Conservation (phyloP, 768 basidiomycete species). For the Podaxis rugospora region DNA sequence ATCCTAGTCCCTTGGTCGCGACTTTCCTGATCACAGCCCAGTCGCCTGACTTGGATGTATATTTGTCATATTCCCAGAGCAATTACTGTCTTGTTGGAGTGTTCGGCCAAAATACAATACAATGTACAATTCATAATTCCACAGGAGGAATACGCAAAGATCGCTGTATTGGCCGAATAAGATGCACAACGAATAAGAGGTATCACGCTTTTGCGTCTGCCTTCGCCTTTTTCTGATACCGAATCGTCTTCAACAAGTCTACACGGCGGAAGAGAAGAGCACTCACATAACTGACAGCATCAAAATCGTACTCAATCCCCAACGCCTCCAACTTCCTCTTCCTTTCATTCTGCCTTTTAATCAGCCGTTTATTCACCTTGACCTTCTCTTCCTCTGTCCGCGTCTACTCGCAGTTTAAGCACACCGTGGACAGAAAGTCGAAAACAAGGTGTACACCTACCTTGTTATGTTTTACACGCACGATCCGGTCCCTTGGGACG, state of each 20-base stretch:
- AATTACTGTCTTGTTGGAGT: no score
- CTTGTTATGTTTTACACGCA: slow-evolving; percentile 77
- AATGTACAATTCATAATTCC: no score
- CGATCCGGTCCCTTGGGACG: slow-evolving; percentile 71
- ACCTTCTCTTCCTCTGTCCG: slow-evolving; percentile 70
- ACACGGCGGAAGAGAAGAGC: not conserved
- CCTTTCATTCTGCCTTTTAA: slow-evolving; percentile 72
- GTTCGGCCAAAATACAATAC: no score
- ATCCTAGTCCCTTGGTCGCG: no score
- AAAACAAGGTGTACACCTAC: slow-evolving; percentile 31
- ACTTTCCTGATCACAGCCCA: no score
- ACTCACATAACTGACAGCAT: slow-evolving; percentile 79
- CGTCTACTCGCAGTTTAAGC: slow-evolving; percentile 34
- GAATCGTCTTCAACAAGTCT: not conserved
- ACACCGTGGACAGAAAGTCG: not conserved
- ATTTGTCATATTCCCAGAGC: no score
- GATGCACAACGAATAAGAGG: slow-evolving; percentile 10
- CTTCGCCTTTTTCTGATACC: slow-evolving; percentile 22
- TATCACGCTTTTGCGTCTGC: slow-evolving; percentile 13
- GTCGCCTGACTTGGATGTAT: no score
- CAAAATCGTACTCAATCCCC: slow-evolving; percentile 88
- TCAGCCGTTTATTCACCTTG: slow-evolving; percentile 60
- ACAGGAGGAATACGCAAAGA: not conserved
- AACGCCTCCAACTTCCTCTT: slow-evolving; percentile 74
- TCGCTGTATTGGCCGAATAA: not conserved